These are phyloP conservation scores for Trichoderma sp. DNA, from an alignment of 2,329 filamentous ascomycete species.

Conservation along the genomic window DNA sequence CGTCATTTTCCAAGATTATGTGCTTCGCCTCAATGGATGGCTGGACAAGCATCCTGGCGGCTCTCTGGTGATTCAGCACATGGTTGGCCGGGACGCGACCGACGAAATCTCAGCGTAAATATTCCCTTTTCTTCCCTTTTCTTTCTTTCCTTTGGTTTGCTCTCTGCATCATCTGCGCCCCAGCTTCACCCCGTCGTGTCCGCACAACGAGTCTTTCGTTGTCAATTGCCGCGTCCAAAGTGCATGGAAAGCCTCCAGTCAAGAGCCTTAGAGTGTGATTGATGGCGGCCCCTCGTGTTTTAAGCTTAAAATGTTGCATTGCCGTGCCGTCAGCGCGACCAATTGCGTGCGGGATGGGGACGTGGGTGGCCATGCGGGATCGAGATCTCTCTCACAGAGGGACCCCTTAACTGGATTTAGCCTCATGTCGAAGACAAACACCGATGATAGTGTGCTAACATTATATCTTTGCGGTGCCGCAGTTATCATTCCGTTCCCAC, in stretches of 20 bases:
- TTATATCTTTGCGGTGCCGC: slow-evolving; percentile 26
- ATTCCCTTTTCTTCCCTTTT: slow-evolving; percentile 31
- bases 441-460: slow-evolving; percentile 29
- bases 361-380: slow-evolving; percentile 5
- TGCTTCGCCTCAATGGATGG: slow-evolving; percentile 88
- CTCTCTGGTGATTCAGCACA: slow-evolving; percentile 85
- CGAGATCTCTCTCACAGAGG: slow-evolving; percentile 11
- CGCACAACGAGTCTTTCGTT: neutral
- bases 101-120: slow-evolving; percentile 86
- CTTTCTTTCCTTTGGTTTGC: neutral
- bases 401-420: neutral
- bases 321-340: neutral
- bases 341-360: slow-evolving; percentile 9
- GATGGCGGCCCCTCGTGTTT: slow-evolving; percentile 4
- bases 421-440: neutral
- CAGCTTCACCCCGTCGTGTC: neutral
- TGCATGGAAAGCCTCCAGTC: slow-evolving; percentile 4
- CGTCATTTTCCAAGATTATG: slow-evolving; percentile 77
- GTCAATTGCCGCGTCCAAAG: neutral
- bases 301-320: slow-evolving; percentile 27
- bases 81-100: slow-evolving; percentile 91
- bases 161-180: too few relatives aligned
- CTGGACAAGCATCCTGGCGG: slow-evolving; percentile 89
- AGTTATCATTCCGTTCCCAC: slow-evolving; percentile 61
- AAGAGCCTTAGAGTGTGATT: slow-evolving; percentile 1